phyloP scores from a whole-genome alignment of 2,329 filamentous ascomycete genomes.

The Sordariomycetes sp. region DNA sequence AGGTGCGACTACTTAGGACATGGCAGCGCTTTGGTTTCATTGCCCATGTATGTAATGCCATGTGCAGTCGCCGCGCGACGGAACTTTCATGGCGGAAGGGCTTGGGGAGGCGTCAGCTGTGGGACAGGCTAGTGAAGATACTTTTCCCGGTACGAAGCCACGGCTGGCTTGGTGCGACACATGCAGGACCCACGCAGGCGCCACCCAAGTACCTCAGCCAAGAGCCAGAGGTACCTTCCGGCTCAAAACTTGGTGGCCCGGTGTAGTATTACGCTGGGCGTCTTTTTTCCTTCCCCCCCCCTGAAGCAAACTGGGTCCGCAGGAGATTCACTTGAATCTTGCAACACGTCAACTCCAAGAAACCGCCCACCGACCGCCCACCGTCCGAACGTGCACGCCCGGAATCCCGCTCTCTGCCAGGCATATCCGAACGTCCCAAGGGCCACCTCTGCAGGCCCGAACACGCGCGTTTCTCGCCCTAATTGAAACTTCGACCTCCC shows the following conservation, averaged over 20 bases:
- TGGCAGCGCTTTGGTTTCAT: no score
- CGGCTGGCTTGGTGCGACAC: background rate
- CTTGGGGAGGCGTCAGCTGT: background rate
- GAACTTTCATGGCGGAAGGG: background rate
- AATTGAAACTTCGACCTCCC: background rate
- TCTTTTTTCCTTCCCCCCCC: background rate
- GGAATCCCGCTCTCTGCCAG: background rate
- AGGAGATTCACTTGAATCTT: background rate
- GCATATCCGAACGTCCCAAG: background rate
- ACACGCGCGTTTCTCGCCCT: background rate
- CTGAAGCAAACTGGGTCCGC: background rate
- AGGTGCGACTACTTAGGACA: no score
- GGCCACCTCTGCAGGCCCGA: no score
- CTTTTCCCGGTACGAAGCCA: background rate
- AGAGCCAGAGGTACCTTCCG: background rate
- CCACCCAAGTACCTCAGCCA: background rate
- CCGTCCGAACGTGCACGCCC: background rate
- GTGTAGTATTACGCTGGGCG: background rate
- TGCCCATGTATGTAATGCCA: no score
- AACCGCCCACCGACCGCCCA: background rate
- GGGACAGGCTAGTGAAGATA: background rate
- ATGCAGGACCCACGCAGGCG: background rate
- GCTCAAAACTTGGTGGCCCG: background rate
- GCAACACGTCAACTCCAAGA: background rate
- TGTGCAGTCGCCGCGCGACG: background rate